Conservation (phyloP, 1,284 basidiomycete genomes). For the Amanita bisporigera region DNA sequence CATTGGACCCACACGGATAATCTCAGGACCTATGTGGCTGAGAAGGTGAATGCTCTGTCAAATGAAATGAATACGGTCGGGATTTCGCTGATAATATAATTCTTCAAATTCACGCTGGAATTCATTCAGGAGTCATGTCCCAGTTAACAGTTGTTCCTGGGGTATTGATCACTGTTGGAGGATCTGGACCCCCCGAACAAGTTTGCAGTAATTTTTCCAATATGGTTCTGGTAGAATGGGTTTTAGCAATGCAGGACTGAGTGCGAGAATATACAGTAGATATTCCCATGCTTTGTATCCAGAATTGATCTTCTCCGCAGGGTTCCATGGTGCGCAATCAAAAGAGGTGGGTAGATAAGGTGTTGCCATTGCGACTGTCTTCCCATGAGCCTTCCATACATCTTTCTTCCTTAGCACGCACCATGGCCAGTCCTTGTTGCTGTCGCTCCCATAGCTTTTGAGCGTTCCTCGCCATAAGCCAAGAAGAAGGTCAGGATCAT, state of each 20-base stretch:
- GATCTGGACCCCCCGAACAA: slow-evolving; percentile 34
- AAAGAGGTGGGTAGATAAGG: slow-evolving; percentile 29
- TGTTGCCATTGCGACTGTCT: slow-evolving; percentile 20
- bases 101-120: slow-evolving; percentile 28
- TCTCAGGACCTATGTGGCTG: too few species aligned
- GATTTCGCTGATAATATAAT: slow-evolving; percentile 25
- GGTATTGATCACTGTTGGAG: slow-evolving; percentile 25
- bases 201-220: slow-evolving; percentile 38
- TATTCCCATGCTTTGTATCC: slow-evolving; percentile 44
- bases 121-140: slow-evolving; percentile 11
- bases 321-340: slow-evolving; percentile 34
- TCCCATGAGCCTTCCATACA: slow-evolving; percentile 32
- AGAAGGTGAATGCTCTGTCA: too few species aligned
- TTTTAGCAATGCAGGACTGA: slow-evolving; percentile 38
- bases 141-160: slow-evolving; percentile 9
- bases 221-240: slow-evolving; percentile 33
- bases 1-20: too few species aligned
- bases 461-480: slow-evolving; percentile 20
- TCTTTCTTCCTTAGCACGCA: slow-evolving; percentile 15
- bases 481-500: slow-evolving; percentile 33
- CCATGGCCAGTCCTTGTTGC: slow-evolving; percentile 38
- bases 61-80: slow-evolving; percentile 27
- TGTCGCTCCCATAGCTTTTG: background rate
- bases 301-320: slow-evolving; percentile 38
- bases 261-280: slow-evolving; percentile 35